Percentiles rank a stretch among this genome's conserved stretches.
These are phyloP conservation scores for Haplosporangium gracile DNA, from an alignment of 192 early-diverging fungal genomes.

Conservation along the genomic window DNA sequence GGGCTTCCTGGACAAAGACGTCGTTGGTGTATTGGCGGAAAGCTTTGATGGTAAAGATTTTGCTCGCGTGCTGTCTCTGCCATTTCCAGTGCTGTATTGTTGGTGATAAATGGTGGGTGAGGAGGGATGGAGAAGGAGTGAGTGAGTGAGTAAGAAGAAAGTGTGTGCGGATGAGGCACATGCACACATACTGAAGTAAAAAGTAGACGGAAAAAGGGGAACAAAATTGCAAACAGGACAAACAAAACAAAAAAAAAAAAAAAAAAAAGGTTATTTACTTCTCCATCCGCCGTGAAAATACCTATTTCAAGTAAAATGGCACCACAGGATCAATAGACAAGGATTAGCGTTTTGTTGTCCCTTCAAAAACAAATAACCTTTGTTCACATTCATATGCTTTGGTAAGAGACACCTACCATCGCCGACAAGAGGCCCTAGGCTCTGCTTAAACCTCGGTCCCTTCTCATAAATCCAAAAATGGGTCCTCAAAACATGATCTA, in stretches of 20 bases:
- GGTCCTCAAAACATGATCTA: slow-evolving; percentile 34
- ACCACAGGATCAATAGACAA: not conserved
- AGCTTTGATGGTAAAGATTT: slow-evolving; percentile 46
- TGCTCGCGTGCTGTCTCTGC: slow-evolving; percentile 39
- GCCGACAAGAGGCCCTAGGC: slow-evolving; percentile 19
- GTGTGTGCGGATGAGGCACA: not conserved
- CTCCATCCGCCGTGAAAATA: slow-evolving; percentile 44
- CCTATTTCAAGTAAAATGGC: slow-evolving; percentile 16
- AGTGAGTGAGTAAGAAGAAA: too few species aligned
- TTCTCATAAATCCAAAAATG: slow-evolving; percentile 52
- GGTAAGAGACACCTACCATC: slow-evolving; percentile 9
- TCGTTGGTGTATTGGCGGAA: slow-evolving; percentile 48
- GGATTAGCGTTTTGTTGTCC: not conserved
- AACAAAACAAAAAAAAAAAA: not conserved
- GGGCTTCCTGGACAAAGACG: slow-evolving; percentile 34
- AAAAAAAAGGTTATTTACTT: not conserved
- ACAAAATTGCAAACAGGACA: not conserved
- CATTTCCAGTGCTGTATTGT: slow-evolving; percentile 41
- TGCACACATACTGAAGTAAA: not conserved
- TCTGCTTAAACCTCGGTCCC: slow-evolving; percentile 15
- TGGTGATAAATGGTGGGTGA: not conserved
- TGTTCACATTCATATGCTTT: not conserved
- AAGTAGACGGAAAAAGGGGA: not conserved
- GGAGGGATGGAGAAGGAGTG: not conserved
- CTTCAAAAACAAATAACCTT: not conserved